Evolutionary conservation across 225 moss, liverwort and hornwort genomes (phyloP).

Genomic region (Antitrichia curtipendula): DNA sequence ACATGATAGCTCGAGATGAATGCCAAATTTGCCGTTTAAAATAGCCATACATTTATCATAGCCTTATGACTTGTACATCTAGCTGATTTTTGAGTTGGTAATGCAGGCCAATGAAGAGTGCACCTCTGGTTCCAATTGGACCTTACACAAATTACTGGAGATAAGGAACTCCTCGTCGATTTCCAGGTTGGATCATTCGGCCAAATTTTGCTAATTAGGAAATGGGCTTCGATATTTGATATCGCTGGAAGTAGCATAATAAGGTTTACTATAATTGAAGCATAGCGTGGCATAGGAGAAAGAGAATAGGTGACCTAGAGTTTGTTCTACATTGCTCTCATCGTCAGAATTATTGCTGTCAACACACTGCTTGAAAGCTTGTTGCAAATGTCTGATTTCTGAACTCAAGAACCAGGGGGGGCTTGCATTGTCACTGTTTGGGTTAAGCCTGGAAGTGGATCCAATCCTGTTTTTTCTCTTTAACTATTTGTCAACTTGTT

Average conservation of each 20-base stretch:
- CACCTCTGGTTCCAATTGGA: not conserved
- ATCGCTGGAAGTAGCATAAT: not conserved
- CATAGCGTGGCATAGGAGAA: not conserved
- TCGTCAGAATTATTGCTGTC: not conserved
- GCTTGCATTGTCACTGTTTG: not conserved
- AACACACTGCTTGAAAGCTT: not conserved
- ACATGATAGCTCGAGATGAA: not conserved
- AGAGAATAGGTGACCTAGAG: not conserved
- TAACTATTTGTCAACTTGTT: not conserved
- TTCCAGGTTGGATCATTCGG: not conserved
- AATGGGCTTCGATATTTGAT: not conserved
- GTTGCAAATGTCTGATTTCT: not conserved
- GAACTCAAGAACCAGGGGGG: not conserved
- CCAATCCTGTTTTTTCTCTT: not conserved
- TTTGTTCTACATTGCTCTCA: not conserved
- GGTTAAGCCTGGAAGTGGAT: not conserved
- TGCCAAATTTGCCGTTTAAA: not conserved
- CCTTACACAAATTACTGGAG: not conserved
- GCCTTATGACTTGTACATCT: not conserved
- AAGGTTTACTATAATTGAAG: too few species aligned
- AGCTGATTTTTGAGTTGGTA: not conserved
- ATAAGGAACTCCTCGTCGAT: not conserved
- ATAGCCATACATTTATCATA: not conserved
- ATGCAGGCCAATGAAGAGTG: not conserved
- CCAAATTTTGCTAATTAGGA: not conserved